These are phyloP conservation scores for Jimgerdemannia flammicorona DNA, from an alignment of 192 early-diverging fungal genomes.

Conservation along the genomic window DNA sequence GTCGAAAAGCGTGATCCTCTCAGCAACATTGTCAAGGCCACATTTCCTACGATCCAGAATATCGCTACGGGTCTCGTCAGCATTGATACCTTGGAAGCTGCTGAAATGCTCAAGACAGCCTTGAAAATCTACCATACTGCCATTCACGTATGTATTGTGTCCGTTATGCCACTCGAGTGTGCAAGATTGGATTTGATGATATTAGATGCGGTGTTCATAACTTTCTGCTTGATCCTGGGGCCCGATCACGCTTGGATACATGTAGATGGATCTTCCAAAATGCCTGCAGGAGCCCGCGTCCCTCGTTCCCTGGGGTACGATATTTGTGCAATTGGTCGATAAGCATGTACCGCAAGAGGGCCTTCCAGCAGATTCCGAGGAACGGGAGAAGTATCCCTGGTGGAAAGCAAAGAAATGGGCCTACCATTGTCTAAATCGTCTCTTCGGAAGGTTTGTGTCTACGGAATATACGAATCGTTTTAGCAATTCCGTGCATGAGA, in stretches of 20 bases:
- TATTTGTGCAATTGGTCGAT: slow-evolving; percentile 78
- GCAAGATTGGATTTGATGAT: too few relatives aligned
- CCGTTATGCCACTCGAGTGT: not conserved
- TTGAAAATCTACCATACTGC: slow-evolving; percentile 78
- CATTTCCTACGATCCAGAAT: slow-evolving; percentile 75
- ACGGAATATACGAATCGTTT: slow-evolving; percentile 19
- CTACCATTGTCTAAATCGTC: slow-evolving; percentile 79
- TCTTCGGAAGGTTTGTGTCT: slow-evolving; percentile 43
- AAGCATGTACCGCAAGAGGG: slow-evolving; percentile 54
- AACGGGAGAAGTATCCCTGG: slow-evolving; percentile 77
- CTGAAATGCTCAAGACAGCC: slow-evolving; percentile 79
- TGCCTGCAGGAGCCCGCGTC: slow-evolving; percentile 60
- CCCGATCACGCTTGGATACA: slow-evolving; percentile 11
- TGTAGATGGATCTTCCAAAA: slow-evolving; percentile 42
- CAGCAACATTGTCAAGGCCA: slow-evolving; percentile 63
- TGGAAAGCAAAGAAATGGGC: slow-evolving; percentile 98
- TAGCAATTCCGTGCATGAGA: not conserved
- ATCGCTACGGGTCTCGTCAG: slow-evolving; percentile 66
- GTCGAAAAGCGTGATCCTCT: slow-evolving; percentile 61
- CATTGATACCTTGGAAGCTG: slow-evolving; percentile 68
- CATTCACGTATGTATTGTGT: slow-evolving; percentile 53
- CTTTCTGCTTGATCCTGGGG: not conserved
- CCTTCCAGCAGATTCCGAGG: slow-evolving; percentile 58
- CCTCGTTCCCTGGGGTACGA: slow-evolving; percentile 85
- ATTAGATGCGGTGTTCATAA: not conserved